phyloP scores from a whole-genome alignment of 768 basidiomycete genomes.

The Clathrus columnatus region DNA sequence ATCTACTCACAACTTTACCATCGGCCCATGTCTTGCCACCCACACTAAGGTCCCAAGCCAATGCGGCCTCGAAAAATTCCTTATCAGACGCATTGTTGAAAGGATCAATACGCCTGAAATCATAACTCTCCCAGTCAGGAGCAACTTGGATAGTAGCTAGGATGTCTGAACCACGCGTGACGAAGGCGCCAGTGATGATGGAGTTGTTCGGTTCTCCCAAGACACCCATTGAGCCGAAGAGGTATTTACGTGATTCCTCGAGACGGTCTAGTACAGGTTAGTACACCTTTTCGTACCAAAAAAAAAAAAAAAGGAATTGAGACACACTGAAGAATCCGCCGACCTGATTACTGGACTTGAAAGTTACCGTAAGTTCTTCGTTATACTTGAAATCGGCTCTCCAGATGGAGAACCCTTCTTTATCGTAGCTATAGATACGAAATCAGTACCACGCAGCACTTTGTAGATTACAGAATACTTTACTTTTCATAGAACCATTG shows the following conservation, averaged over 20 bases:
- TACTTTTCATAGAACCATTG: conserved; percentile 98
- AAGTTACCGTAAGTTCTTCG: conserved; percentile 80
- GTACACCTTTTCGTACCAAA: too few relatives aligned
- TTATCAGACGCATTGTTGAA: conserved; percentile 66
- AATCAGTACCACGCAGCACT: neutral
- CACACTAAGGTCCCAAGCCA: conserved; percentile 89
- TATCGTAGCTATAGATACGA: conserved; percentile 57
- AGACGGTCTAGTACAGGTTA: conserved; percentile 54
- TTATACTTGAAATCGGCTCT: conserved; percentile 96
- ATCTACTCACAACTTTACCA: conserved; percentile 71
- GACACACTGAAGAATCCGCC: conserved; percentile 71
- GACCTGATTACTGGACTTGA: conserved; percentile 94
- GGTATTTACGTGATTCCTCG: conserved; percentile 93
- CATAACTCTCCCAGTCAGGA: conserved; percentile 89
- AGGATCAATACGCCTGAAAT: conserved; percentile 63
- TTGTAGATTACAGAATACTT: conserved; percentile 20
- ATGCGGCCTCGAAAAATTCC: conserved; percentile 83
- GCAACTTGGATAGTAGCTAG: conserved; percentile 67
- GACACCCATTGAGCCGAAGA: conserved; percentile 90
- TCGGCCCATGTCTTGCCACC: conserved; percentile 88
- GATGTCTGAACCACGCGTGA: conserved; percentile 72
- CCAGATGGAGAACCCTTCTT: conserved; percentile 84
- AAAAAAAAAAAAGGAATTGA: neutral
- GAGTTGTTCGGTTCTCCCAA: conserved; percentile 74
- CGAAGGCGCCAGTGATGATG: conserved; percentile 71